phyloP scores from a whole-genome alignment of 169 alveolate genomes.

The Cystoisospora suis region DNA sequence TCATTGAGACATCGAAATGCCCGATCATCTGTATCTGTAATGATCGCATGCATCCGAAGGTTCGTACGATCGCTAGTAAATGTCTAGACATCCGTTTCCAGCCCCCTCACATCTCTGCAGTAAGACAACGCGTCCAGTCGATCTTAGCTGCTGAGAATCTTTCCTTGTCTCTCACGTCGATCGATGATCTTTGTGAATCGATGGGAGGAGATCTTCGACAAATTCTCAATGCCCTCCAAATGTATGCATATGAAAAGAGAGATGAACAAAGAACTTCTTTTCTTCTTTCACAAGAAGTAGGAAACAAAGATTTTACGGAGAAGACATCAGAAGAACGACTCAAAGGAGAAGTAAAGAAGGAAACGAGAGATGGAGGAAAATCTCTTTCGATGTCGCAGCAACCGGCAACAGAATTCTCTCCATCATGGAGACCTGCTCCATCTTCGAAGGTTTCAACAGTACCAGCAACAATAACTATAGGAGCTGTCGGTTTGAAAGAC shows the following conservation, averaged over 20 bases:
- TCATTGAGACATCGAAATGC: constrained; percentile 91
- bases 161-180: background rate
- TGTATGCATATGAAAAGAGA: constrained; percentile 11
- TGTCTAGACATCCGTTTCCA: constrained; percentile 41
- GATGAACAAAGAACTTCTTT: too few species aligned
- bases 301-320: too few species aligned
- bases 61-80: constrained; percentile 15
- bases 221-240: background rate
- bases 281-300: too few species aligned
- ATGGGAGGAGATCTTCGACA: constrained; percentile 42
- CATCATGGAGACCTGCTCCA: too few species aligned
- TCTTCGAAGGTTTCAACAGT: background rate
- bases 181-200: constrained; percentile 6
- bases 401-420: too few species aligned
- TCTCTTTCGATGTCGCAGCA: too few species aligned
- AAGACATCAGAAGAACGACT: too few species aligned
- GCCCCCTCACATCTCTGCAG: background rate
- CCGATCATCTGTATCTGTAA: constrained; percentile 98
- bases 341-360: too few species aligned
- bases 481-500: too few species aligned
- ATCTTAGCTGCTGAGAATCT: constrained; percentile 27
- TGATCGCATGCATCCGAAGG: constrained; percentile 84
- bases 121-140: background rate
- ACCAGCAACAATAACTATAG: background rate
- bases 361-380: too few species aligned